These are phyloP conservation scores for Phytophthora crassamura DNA, from an alignment of 352 stramenopile species.

Conservation along the genomic window DNA sequence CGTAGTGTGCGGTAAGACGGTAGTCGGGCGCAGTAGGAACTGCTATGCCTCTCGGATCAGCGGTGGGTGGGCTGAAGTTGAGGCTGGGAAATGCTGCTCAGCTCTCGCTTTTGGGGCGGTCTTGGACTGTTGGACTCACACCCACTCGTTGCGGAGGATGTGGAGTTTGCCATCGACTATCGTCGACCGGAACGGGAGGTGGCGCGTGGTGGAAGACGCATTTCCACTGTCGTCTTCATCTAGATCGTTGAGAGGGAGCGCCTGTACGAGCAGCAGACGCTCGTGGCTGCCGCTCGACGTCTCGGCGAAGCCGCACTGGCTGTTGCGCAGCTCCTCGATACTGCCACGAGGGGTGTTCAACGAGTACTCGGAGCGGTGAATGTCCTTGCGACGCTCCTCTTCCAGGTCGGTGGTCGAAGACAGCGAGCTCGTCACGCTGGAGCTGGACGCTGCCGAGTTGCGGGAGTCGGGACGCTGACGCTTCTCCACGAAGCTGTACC, in stretches of 20 bases:
- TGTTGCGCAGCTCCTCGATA: constrained; percentile 4
- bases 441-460: constrained; percentile 6
- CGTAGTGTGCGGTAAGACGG: too few relatives aligned
- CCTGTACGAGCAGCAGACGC: constrained; percentile 19
- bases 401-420: constrained; percentile 26
- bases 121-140: constrained; percentile 10
- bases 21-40: too few relatives aligned
- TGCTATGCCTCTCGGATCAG: too few relatives aligned
- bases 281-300: constrained; percentile 12
- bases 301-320: constrained; percentile 13
- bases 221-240: constrained; percentile 8
- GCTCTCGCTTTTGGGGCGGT: constrained; percentile 3
- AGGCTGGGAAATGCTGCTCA: too few relatives aligned
- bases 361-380: constrained; percentile 9
- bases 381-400: constrained; percentile 18
- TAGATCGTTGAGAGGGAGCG: constrained; percentile 19
- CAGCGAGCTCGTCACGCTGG: constrained; percentile 18
- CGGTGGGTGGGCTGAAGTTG: too few relatives aligned
- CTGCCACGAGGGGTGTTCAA: not conserved
- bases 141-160: constrained; percentile 30
- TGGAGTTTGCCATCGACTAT: constrained; percentile 4
- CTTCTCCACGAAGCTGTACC: not conserved
- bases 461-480: not conserved
- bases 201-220: not conserved
- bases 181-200: constrained; percentile 28